These are phyloP conservation scores for Arthrobotrys iridis DNA, from an alignment of 2,329 filamentous ascomycete species.

Conservation along the genomic window DNA sequence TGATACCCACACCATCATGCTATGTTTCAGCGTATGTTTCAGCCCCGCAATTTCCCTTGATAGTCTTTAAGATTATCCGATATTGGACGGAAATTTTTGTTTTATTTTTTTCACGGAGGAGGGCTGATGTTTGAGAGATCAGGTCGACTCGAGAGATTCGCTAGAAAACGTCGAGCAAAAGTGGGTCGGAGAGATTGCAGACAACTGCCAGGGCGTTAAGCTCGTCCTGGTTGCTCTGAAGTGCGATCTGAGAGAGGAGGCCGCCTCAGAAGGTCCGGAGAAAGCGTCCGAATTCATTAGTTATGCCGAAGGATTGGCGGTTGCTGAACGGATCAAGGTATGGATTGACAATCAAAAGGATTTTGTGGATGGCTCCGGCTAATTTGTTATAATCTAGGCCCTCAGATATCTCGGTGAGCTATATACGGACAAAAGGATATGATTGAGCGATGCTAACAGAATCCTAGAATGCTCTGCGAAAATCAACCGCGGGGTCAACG, in stretches of 20 bases:
- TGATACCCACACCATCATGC: constrained; percentile 98
- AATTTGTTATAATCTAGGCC: constrained; percentile 67
- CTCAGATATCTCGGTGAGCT: constrained; percentile 81
- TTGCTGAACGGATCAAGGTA: constrained; percentile 58
- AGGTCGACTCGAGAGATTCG: constrained; percentile 92
- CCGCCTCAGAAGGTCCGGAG: constrained; percentile 72
- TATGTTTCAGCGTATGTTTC: constrained; percentile 82
- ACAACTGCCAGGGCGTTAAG: constrained; percentile 95
- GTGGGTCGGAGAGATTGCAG: constrained; percentile 97
- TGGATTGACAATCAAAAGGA: background rate
- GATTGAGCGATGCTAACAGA: background rate
- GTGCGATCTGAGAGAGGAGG: constrained; percentile 88
- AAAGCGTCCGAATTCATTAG: constrained; percentile 64
- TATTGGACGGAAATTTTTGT: background rate
- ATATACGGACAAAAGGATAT: background rate
- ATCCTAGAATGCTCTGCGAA: constrained; percentile 92
- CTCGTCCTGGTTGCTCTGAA: constrained; percentile 95
- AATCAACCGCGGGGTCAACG: constrained; percentile 96
- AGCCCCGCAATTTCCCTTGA: background rate
- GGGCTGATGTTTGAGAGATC: constrained; percentile 6
- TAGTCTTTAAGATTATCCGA: constrained; percentile 6
- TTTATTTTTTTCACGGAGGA: constrained; percentile 1
- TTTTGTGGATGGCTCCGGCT: background rate
- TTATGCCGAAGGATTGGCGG: constrained; percentile 57
- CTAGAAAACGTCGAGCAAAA: constrained; percentile 98